Evolutionary conservation across 2,329 filamentous ascomycete species (phyloP).

Genomic region (Botrytis byssoidea): DNA sequence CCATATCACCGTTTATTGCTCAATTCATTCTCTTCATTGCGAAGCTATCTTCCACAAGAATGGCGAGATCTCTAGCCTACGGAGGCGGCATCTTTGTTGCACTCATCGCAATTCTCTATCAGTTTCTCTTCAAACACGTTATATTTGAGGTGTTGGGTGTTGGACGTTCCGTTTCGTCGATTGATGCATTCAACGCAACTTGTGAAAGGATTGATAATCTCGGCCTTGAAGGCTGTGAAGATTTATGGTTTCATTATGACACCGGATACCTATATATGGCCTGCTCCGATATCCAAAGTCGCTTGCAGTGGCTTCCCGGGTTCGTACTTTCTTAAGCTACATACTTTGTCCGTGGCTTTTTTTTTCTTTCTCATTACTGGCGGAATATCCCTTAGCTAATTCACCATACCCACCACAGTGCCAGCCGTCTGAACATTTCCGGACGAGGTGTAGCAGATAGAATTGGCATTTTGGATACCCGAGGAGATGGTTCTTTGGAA

Average conservation of each 20-base stretch:
- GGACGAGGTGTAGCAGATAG: conserved; percentile 31
- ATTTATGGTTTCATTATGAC: conserved; percentile 37
- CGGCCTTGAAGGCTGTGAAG: conserved; percentile 36
- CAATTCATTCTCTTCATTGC: not conserved
- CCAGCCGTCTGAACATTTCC: conserved; percentile 31
- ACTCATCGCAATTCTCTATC: conserved; percentile 36
- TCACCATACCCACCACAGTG: conserved; percentile 21
- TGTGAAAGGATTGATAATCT: conserved; percentile 33
- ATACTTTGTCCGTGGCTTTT: not conserved
- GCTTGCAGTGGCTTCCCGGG: conserved; percentile 34
- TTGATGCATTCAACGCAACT: conserved; percentile 38
- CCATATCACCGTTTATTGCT: not conserved
- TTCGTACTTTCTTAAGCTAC: conserved; percentile 23
- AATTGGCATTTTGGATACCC: conserved; percentile 34
- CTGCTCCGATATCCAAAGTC: conserved; percentile 31
- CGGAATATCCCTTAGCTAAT: not conserved
- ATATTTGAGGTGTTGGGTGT: conserved; percentile 38
- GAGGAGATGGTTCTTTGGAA: conserved; percentile 28
- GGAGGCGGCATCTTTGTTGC: conserved; percentile 25
- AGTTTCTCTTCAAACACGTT: conserved; percentile 36
- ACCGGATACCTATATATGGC: conserved; percentile 36
- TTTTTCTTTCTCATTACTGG: not conserved
- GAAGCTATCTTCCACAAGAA: not conserved
- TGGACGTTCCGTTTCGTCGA: conserved; percentile 36
- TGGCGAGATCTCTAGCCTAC: conserved; percentile 26